Conservation (phyloP, 768 basidiomycete species). For the Pleurotus salmoneostramineus region DNA sequence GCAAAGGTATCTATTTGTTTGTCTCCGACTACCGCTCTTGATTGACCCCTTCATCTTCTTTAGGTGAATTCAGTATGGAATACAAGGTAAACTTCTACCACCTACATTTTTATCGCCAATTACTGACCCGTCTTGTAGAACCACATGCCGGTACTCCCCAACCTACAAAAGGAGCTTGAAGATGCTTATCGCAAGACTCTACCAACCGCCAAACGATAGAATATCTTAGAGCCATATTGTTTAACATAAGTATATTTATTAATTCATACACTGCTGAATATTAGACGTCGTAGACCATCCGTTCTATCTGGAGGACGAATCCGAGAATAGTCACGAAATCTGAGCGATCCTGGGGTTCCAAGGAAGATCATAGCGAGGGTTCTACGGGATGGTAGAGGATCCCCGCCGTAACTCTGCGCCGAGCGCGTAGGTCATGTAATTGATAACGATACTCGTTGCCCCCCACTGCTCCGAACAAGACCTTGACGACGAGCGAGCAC, state of each 20-base stretch:
- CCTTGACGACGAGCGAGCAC: too few relatives aligned
- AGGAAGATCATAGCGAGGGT: too few relatives aligned
- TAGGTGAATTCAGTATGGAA: conserved; percentile 77
- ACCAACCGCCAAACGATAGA: conserved; percentile 68
- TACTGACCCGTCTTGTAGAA: conserved; percentile 34
- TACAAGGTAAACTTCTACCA: conserved; percentile 49
- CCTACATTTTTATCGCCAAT: conserved; percentile 7
- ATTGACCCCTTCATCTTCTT: neutral
- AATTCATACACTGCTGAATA: conserved; percentile 4
- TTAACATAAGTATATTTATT: neutral
- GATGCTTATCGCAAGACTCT: conserved; percentile 82
- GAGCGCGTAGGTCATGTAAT: too few relatives aligned
- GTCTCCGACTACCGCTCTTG: neutral
- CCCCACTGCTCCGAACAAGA: too few relatives aligned
- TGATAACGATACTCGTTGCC: too few relatives aligned
- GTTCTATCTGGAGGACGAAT: neutral
- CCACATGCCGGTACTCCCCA: conserved; percentile 81
- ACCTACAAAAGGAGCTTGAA: conserved; percentile 84
- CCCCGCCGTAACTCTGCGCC: too few relatives aligned
- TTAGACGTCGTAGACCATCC: neutral
- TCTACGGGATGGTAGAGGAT: too few relatives aligned
- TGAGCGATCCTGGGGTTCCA: too few relatives aligned
- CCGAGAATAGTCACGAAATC: too few relatives aligned
- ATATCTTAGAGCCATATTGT: neutral
- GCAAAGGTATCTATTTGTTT: conserved; percentile 57